These are phyloP conservation scores for Recurvomyces mirabilis DNA, from an alignment of 495 filamentous ascomycete species.

Conservation along the genomic window DNA sequence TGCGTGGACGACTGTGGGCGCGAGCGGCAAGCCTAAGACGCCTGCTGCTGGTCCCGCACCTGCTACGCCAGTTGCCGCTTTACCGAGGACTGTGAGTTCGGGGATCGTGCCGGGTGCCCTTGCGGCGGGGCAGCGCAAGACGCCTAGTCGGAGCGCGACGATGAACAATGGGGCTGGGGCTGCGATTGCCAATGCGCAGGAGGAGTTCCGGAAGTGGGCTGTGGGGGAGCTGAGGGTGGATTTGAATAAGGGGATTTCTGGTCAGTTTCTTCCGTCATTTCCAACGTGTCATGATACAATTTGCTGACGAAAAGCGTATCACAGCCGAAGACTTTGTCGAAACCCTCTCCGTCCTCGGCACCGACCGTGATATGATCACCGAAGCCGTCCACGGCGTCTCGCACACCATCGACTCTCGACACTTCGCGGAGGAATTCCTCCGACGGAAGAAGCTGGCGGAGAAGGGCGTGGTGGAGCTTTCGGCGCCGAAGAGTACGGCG, in stretches of 20 bases:
- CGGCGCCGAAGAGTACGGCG: constrained; percentile 15
- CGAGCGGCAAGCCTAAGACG: constrained; percentile 78
- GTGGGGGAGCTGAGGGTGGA: constrained; percentile 57
- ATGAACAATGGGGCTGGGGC: constrained; percentile 27
- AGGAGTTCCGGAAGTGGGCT: constrained; percentile 92
- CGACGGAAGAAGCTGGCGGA: constrained; percentile 85
- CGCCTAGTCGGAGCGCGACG: constrained; percentile 31
- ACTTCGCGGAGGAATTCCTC: constrained; percentile 90
- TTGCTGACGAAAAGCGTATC: too few relatives aligned
- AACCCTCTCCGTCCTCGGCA: constrained; percentile 60
- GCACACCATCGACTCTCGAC: constrained; percentile 75
- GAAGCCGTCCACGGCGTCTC: constrained; percentile 80
- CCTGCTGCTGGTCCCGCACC: constrained; percentile 38
- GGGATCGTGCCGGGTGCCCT: constrained; percentile 8
- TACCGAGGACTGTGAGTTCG: constrained; percentile 37
- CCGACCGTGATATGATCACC: constrained; percentile 67
- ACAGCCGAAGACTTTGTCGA: constrained; percentile 72
- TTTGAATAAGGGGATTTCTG: constrained; percentile 49
- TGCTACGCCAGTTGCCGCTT: constrained; percentile 34
- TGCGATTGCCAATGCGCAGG: constrained; percentile 49
- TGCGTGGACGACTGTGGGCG: constrained; percentile 95
- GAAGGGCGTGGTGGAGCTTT: constrained; percentile 62
- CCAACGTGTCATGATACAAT: not conserved
- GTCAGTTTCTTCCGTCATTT: constrained; percentile 28
- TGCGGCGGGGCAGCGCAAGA: constrained; percentile 31